Conservation (phyloP, 371 early-diverging fungal genomes). For the Gilbertella persicaria region DNA sequence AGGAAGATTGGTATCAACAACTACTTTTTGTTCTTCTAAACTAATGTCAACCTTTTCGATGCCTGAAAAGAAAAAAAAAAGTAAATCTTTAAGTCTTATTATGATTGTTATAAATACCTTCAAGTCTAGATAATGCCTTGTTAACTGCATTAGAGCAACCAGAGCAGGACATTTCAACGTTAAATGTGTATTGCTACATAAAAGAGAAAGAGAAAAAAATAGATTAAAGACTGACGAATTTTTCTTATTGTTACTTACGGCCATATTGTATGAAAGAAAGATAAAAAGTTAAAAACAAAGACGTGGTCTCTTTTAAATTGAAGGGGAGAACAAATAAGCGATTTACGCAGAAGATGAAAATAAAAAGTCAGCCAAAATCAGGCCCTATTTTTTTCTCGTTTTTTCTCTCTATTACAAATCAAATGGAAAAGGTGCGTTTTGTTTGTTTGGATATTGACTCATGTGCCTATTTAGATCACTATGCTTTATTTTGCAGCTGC, state of each 20-base stretch:
- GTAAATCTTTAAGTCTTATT: no score
- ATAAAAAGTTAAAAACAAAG: no score
- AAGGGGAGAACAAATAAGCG: no score
- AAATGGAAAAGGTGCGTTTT: no score
- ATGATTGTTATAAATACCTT: slow-evolving; percentile 32
- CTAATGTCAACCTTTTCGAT: slow-evolving; percentile 62
- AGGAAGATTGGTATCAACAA: slow-evolving; percentile 43
- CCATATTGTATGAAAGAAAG: slow-evolving; percentile 14
- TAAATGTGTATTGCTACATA: slow-evolving; percentile 64
- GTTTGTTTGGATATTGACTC: no score
- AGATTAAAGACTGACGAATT: no score
- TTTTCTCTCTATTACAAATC: no score
- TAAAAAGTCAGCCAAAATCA: no score
- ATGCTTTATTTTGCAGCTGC: slow-evolving; percentile 69
- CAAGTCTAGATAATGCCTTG: slow-evolving; percentile 65
- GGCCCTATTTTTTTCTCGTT: no score
- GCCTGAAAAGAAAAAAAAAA: slow-evolving; percentile 11
- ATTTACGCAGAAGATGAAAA: no score
- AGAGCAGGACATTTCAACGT: slow-evolving; percentile 81
- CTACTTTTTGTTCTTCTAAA: slow-evolving; percentile 67
- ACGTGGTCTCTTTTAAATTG: no score
- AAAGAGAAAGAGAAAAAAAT: not conserved
- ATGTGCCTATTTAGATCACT: slow-evolving; percentile 27
- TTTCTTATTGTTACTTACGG: no score
- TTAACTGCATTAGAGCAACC: slow-evolving; percentile 84